phyloP scores from a whole-genome alignment of 352 stramenopile species.

The Globisporangium paddicum region DNA sequence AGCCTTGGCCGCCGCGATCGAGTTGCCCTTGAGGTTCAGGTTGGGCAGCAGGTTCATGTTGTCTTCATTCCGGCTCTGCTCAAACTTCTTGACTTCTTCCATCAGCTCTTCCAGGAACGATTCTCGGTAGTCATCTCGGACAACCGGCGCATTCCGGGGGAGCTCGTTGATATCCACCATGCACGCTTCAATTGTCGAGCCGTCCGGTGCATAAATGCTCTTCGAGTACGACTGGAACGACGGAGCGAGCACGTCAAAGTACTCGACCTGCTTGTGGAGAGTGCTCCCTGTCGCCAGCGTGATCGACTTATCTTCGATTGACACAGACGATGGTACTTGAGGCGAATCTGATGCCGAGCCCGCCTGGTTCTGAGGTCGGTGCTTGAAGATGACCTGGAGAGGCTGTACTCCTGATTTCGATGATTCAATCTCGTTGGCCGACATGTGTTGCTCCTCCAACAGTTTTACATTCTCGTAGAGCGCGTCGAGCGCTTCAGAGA shows the following conservation, averaged over 20 bases:
- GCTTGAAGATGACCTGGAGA: slow-evolving; percentile 84
- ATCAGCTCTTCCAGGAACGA: slow-evolving; percentile 59
- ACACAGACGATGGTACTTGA: not conserved
- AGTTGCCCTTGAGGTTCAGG: slow-evolving; percentile 49
- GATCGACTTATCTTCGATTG: slow-evolving; percentile 28
- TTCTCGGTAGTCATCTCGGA: slow-evolving; percentile 46
- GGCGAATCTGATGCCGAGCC: slow-evolving; percentile 8
- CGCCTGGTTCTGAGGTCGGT: slow-evolving; percentile 51
- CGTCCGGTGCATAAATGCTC: slow-evolving; percentile 65
- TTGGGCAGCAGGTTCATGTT: slow-evolving; percentile 56
- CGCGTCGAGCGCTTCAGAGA: slow-evolving; percentile 41
- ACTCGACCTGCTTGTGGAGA: slow-evolving; percentile 52
- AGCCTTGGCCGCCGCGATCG: slow-evolving; percentile 59
- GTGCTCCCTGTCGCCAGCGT: slow-evolving; percentile 33
- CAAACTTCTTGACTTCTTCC: slow-evolving; percentile 52
- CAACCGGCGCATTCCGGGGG: slow-evolving; percentile 27
- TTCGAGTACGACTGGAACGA: slow-evolving; percentile 56
- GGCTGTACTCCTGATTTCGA: slow-evolving; percentile 29
- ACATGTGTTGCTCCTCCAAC: slow-evolving; percentile 35
- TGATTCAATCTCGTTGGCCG: slow-evolving; percentile 32
- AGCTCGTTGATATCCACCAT: slow-evolving; percentile 68
- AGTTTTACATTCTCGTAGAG: slow-evolving; percentile 43
- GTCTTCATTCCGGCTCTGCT: slow-evolving; percentile 38
- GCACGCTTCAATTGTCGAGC: slow-evolving; percentile 61
- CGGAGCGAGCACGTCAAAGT: slow-evolving; percentile 57